Evolutionary conservation across 306 rosid species (phyloP).

Genomic region (Castanea sativa): DNA sequence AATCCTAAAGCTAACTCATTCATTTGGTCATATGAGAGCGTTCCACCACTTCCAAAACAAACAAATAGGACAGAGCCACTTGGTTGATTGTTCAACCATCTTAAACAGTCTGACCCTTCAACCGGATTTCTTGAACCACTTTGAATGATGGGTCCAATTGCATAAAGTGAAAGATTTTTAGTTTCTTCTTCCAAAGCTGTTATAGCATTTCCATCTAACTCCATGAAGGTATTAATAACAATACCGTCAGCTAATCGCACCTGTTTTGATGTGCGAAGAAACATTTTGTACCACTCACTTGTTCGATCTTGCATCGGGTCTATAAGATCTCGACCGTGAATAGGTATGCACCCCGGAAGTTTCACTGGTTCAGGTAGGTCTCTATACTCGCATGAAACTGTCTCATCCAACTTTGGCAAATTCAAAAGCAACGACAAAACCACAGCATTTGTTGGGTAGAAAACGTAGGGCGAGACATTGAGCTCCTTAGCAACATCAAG

Average conservation of each 20-base stretch:
- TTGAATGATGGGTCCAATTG: constrained; percentile 44
- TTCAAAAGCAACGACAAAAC: constrained; percentile 26
- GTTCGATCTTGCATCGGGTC: constrained; percentile 29
- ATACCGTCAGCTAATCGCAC: constrained; percentile 27
- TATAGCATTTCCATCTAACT: constrained; percentile 24
- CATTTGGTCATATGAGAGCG: constrained; percentile 25
- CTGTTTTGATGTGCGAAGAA: constrained; percentile 22
- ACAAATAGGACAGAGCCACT: constrained; percentile 17
- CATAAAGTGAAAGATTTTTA: constrained; percentile 18
- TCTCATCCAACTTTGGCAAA: constrained; percentile 17
- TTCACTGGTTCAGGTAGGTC: constrained; percentile 16
- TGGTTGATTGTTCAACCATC: constrained; percentile 30
- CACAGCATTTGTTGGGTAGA: constrained; percentile 20
- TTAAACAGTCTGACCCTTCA: constrained; percentile 4
- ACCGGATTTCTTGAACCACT: constrained; percentile 1
- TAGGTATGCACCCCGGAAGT: constrained; percentile 25
- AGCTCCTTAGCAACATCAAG: constrained; percentile 26
- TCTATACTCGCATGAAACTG: constrained; percentile 28
- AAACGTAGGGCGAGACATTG: constrained; percentile 26
- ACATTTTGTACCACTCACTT: constrained; percentile 4
- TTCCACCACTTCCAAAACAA: constrained; percentile 39
- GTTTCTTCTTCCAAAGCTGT: constrained; percentile 1
- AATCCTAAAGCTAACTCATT: constrained; percentile 35
- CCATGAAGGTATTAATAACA: constrained; percentile 30
- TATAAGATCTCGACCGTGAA: constrained; percentile 27